These are phyloP conservation scores for Eimeria sp. DNA, from an alignment of 169 alveolate genomes.

Conservation along the genomic window DNA sequence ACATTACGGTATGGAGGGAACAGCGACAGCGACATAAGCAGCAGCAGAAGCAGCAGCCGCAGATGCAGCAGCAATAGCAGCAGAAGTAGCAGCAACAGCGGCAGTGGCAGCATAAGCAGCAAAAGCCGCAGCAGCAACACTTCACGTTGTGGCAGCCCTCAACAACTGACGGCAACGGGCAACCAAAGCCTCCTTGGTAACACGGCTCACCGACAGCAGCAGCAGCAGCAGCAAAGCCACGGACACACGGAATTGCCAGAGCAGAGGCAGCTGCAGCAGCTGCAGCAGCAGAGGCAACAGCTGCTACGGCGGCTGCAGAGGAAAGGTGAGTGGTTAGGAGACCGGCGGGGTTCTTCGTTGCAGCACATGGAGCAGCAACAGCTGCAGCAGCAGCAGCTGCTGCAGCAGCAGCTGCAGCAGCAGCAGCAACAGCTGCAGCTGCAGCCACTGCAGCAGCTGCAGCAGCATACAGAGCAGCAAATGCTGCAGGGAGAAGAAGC, in stretches of 20 bases:
- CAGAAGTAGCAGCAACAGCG: not conserved
- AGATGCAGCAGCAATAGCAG: not conserved
- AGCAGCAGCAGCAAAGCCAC: conserved; percentile 10
- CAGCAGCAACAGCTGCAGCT: conserved; percentile 24
- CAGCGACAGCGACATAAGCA: not conserved
- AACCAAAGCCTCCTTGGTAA: not conserved
- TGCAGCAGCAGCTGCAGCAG: conserved; percentile 9
- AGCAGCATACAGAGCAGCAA: conserved; percentile 20
- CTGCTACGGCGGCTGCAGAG: not conserved
- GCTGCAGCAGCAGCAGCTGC: not conserved
- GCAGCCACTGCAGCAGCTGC: conserved; percentile 51
- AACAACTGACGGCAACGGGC: not conserved
- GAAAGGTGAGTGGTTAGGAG: conserved; percentile 2
- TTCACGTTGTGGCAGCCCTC: not conserved
- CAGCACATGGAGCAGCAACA: not conserved
- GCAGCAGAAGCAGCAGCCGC: not conserved
- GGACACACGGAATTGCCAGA: not conserved
- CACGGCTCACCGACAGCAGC: not conserved
- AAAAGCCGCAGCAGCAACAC: conserved; percentile 37
- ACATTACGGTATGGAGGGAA: not conserved
- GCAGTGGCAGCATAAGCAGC: conserved; percentile 7
- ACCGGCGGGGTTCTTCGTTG: not conserved
- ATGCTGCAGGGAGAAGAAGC: conserved; percentile 20
- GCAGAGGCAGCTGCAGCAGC: conserved; percentile 11
- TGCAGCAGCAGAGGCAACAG: not conserved